Evolutionary conservation across 192 early-diverging fungal species (phyloP).

Genomic region (Allomyces macrogynus): DNA sequence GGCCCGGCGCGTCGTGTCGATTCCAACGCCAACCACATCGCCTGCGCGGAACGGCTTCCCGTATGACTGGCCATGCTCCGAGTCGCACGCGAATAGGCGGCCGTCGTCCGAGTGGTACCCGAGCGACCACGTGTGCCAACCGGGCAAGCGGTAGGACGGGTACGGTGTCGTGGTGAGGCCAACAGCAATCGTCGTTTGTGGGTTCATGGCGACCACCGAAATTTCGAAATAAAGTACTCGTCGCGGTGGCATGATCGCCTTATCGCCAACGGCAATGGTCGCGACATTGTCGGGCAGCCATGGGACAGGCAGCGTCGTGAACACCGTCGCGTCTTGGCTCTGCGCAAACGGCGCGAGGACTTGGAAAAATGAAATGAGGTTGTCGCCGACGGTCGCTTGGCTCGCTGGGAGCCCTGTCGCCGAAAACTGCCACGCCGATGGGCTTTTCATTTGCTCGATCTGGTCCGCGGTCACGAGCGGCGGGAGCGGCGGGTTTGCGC

Average conservation of each 20-base stretch:
- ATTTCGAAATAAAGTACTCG: background rate
- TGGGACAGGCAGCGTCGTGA: background rate
- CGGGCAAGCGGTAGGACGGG: constrained; percentile 18
- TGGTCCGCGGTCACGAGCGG: too few species aligned
- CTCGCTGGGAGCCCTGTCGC: too few species aligned
- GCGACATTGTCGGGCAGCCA: background rate
- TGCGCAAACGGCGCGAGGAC: too few species aligned
- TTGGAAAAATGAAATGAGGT: too few species aligned
- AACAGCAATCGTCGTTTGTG: constrained; percentile 8
- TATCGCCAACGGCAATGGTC: background rate
- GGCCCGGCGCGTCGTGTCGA: constrained; percentile 2
- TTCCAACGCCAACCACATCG: constrained; percentile 14
- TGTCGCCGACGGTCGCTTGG: too few species aligned
- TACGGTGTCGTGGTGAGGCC: constrained; percentile 19
- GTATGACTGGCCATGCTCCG: constrained; percentile 9
- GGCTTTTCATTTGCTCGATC: too few species aligned
- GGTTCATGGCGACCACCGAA: background rate
- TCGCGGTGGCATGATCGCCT: background rate
- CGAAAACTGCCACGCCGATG: too few species aligned
- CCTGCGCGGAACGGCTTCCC: constrained; percentile 4
- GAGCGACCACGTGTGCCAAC: constrained; percentile 18
- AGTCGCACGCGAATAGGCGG: constrained; percentile 12
- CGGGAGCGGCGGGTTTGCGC: too few species aligned
- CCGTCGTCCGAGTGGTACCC: constrained; percentile 28
- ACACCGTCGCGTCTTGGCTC: background rate